These are phyloP conservation scores for Paraphaeosphaeria minitans DNA, from an alignment of 2,329 filamentous ascomycete genomes.

Conservation along the genomic window DNA sequence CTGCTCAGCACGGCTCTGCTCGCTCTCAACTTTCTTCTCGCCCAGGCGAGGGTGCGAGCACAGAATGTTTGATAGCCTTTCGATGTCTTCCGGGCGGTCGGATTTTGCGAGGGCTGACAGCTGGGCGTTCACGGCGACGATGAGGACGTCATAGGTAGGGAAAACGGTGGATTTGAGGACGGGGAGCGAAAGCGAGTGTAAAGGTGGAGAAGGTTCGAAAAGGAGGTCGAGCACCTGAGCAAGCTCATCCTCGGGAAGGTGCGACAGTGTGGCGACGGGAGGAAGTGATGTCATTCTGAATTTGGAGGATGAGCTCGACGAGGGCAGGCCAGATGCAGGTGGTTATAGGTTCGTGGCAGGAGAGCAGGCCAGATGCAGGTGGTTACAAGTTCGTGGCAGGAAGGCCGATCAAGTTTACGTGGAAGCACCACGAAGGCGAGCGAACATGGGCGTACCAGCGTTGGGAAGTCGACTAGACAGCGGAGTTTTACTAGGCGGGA, in stretches of 20 bases:
- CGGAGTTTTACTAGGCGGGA: neutral
- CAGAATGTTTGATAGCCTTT: slow-evolving; percentile 72
- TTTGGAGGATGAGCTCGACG: neutral
- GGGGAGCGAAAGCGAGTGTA: slow-evolving; percentile 74
- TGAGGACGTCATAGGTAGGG: slow-evolving; percentile 70
- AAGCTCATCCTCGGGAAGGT: slow-evolving; percentile 61
- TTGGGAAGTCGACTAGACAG: neutral
- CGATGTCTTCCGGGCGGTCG: slow-evolving; percentile 53
- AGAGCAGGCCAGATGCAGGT: neutral
- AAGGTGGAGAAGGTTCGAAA: slow-evolving; percentile 79
- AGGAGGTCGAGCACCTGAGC: slow-evolving; percentile 72
- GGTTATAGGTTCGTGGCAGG: no score
- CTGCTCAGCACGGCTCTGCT: slow-evolving; percentile 81
- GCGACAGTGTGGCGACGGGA: slow-evolving; percentile 60
- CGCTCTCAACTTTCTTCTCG: slow-evolving; percentile 79
- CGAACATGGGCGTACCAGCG: neutral
- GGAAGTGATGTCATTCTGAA: slow-evolving; percentile 58
- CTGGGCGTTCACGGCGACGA: slow-evolving; percentile 67
- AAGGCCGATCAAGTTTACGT: neutral
- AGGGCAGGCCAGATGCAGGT: neutral
- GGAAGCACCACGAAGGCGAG: neutral
- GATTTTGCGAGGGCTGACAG: slow-evolving; percentile 55
- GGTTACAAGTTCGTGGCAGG: neutral
- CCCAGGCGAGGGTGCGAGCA: slow-evolving; percentile 84
- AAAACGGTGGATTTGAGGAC: slow-evolving; percentile 66